A percentile compares a stretch with the other conserved stretches of the same genome.
Evolutionary conservation across 179 eudicot genomes (phyloP).

Genomic region (Amaranthus tricolor): DNA sequence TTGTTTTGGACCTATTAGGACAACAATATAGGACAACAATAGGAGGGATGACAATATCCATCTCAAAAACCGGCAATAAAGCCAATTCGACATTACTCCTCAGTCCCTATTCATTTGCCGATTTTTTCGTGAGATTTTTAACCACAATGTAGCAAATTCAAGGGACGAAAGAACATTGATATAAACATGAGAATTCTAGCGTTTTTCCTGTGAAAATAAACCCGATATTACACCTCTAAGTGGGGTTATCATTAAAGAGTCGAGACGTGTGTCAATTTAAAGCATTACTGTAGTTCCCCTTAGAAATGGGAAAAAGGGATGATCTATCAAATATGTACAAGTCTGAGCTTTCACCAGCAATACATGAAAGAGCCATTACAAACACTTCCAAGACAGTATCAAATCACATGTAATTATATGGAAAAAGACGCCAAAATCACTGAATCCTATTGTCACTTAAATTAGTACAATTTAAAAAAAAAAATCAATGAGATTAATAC

Average conservation of each 20-base stretch:
- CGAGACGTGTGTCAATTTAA: slow-evolving; percentile 27
- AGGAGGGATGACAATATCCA: too few relatives aligned
- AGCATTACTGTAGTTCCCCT: slow-evolving; percentile 17
- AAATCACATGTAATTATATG: background rate
- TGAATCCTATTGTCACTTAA: background rate
- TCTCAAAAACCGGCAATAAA: too few relatives aligned
- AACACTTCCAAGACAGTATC: background rate
- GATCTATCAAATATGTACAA: background rate
- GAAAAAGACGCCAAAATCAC: background rate
- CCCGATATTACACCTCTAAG: too few relatives aligned
- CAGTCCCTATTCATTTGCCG: too few relatives aligned
- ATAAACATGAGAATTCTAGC: too few relatives aligned
- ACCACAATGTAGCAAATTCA: too few relatives aligned
- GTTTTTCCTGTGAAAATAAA: too few relatives aligned
- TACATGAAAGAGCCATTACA: slow-evolving; percentile 5
- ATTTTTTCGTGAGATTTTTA: too few relatives aligned
- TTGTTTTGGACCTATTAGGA: slow-evolving; percentile 18
- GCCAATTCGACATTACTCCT: too few relatives aligned
- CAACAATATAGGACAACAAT: background rate
- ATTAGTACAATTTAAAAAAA: too few relatives aligned
- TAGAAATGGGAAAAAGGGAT: background rate
- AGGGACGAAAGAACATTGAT: too few relatives aligned
- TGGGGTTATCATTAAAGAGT: background rate
- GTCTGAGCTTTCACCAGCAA: slow-evolving; percentile 1
- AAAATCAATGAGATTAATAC: too few relatives aligned